These are phyloP conservation scores for Ceratorhiza oryzae-sativae DNA, from an alignment of 1,284 basidiomycete species.

Conservation along the genomic window DNA sequence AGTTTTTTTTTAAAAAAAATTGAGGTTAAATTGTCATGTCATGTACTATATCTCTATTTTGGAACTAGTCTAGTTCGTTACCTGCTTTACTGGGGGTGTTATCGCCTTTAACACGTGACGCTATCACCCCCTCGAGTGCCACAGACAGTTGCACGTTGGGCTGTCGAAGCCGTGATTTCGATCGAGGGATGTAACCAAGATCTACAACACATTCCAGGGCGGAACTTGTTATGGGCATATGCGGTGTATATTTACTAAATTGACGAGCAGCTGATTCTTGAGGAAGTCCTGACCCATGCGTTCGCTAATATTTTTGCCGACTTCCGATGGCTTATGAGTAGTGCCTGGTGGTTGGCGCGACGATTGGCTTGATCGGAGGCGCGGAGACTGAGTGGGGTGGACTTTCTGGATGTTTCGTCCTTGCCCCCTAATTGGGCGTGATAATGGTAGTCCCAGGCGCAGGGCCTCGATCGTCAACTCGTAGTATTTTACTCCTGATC, in stretches of 20 bases:
- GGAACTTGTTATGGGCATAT: neutral
- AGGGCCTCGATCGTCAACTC: neutral
- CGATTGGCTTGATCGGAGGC: too few species aligned
- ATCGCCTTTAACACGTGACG: too few species aligned
- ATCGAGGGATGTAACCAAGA: neutral
- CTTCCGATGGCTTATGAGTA: neutral
- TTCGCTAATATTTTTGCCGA: neutral
- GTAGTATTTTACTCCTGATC: neutral
- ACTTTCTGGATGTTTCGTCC: neutral
- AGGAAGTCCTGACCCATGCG: neutral
- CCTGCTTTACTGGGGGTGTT: too few species aligned
- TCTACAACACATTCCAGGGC: neutral
- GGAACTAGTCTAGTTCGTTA: neutral
- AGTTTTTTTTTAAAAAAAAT: too few species aligned
- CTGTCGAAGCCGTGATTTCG: neutral
- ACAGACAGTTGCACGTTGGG: too few species aligned
- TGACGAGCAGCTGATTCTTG: neutral
- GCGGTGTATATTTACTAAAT: neutral
- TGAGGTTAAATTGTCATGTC: neutral
- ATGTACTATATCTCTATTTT: neutral
- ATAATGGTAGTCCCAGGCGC: neutral
- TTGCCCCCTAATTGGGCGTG: neutral
- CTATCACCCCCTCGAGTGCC: too few species aligned
- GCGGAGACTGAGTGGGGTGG: too few species aligned
- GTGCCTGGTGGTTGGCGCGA: neutral